Base-by-base conservation (phyloP, 2,329 filamentous ascomycete species). In the Beauveria scarabaeidicola region DNA sequence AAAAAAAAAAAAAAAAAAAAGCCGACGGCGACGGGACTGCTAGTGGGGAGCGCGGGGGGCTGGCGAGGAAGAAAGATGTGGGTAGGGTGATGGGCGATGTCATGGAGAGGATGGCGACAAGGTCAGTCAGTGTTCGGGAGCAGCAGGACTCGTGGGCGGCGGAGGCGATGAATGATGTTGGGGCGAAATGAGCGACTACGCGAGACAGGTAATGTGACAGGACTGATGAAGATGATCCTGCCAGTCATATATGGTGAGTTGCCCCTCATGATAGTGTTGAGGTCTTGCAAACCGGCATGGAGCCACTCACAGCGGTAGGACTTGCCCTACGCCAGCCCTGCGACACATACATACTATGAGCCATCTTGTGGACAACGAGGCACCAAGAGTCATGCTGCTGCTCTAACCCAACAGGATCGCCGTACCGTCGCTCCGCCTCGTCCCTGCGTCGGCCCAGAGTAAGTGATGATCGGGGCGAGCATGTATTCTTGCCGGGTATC, bases 371-470 rank as follows among this genome's bases (percentile, higher is more conserved):
- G 7, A 46, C 2, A 1, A 36, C 5, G 5, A 55, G 40, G 52
- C 43, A 36, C 52, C 25, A 47, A 21, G 44, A 36, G 2, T 47
- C 13, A 17, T 27, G 27, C 3, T 36, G 15, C 27, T 54, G 27
- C 15, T 9, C 29, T 6, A 11, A 11, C 38, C 10, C 19, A 6
- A n/a, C 17, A 17, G 40, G 19, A 23, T 19, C 58, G 21, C 61
- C 62, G 25, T 27, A 41, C 4, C 57, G 61, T 27, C 53, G 52
- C 32, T 63, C 61, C 8, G 25, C 27, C 11, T 57, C 32, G 41
- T 63, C 61, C 15, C 58, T 56, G 21, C 62, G 61, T 17, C 59
- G 56, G 50, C 57, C 47, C 3, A 61, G 40, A 9, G 51, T 56
- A 32, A 7, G 51, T 56, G 10, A 59, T 52, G 59, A 63, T 64